These are phyloP conservation scores for Actinomortierella ambigua DNA, from an alignment of 371 early-diverging fungal genomes.

Conservation along the genomic window DNA sequence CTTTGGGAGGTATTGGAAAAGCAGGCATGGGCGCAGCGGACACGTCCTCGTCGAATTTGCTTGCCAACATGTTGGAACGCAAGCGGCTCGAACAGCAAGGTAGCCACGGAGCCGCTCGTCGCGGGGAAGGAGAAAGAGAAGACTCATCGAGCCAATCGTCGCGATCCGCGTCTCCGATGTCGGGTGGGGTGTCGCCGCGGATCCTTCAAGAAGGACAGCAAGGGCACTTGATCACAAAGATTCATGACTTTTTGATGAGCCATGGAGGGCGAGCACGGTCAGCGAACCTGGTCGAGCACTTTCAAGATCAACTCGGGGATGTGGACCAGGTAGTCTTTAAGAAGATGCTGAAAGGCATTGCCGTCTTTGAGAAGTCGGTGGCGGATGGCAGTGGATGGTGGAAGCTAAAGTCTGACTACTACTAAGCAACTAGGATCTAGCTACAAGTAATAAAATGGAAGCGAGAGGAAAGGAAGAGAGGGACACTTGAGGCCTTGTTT, in stretches of 20 bases:
- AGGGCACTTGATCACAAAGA: conserved; percentile 55
- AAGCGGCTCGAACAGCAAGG: conserved; percentile 45
- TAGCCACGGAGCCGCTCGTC: background rate
- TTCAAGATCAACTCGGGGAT: conserved; percentile 50
- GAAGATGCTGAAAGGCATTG: conserved; percentile 72
- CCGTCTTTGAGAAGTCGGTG: conserved; percentile 51
- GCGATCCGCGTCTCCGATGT: conserved; percentile 8
- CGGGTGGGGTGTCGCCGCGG: background rate
- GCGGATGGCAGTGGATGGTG: conserved; percentile 51
- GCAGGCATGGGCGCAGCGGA: conserved; percentile 11
- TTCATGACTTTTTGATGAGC: conserved; percentile 56
- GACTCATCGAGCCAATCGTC: conserved; percentile 6
- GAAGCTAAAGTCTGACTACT: conserved; percentile 58
- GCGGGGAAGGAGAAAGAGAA: background rate
- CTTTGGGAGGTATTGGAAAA: conserved; percentile 21
- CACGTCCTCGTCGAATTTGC: conserved; percentile 26
- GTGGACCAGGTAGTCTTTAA: conserved; percentile 63
- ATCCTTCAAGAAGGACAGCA: conserved; percentile 36
- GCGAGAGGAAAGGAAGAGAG: too few relatives aligned
- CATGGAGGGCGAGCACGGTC: conserved; percentile 56
- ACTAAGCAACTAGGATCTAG: conserved; percentile 28
- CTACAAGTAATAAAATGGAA: too few relatives aligned
- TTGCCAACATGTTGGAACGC: conserved; percentile 57
- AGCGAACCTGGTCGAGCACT: conserved; percentile 54
- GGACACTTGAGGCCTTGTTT: too few relatives aligned